A percentile compares a stretch with the other conserved stretches of the same genome.
Evolutionary conservation across 441 rosid species (phyloP).

Genomic region (Erysimum pusillum): DNA sequence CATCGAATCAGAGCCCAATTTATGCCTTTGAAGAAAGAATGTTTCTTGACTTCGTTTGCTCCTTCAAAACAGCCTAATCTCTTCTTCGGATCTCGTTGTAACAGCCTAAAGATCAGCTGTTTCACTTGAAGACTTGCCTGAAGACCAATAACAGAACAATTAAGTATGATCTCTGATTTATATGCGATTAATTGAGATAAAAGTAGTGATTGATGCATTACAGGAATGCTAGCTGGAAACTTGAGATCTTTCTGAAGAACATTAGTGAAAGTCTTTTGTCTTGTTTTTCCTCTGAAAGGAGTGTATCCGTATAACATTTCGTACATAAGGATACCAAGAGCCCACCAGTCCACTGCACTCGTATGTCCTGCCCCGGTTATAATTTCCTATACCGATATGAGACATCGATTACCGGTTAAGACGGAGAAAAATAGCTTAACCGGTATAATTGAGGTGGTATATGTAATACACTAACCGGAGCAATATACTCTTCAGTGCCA

Average conservation of each 20-base stretch:
- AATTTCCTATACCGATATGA: slow-evolving; percentile 70
- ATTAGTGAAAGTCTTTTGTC: slow-evolving; percentile 95
- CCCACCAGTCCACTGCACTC: slow-evolving; percentile 99
- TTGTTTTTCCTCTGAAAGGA: slow-evolving; percentile 95
- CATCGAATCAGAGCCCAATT: slow-evolving; percentile 94
- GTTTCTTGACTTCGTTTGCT: slow-evolving; percentile 78
- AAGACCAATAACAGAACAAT: slow-evolving; percentile 10
- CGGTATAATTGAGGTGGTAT: background rate
- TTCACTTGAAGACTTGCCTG: slow-evolving; percentile 57
- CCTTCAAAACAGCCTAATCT: slow-evolving; percentile 90
- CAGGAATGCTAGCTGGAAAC: slow-evolving; percentile 76
- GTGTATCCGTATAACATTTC: slow-evolving; percentile 98
- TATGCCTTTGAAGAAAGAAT: slow-evolving; percentile 80
- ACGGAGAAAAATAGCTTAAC: background rate
- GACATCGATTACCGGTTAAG: slow-evolving; percentile 22
- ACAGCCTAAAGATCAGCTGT: slow-evolving; percentile 75
- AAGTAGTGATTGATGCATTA: slow-evolving; percentile 41
- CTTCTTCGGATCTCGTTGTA: slow-evolving; percentile 85
- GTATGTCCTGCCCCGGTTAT: slow-evolving; percentile 91
- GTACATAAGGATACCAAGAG: slow-evolving; percentile 91
- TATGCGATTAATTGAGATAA: background rate
- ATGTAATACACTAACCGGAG: slow-evolving; percentile 69
- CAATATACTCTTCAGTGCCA: slow-evolving; percentile 98
- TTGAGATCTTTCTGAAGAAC: slow-evolving; percentile 89
- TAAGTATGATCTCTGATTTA: slow-evolving; percentile 50